Conservation (phyloP, 164 flowering plant species). For the Annona squamosa region DNA sequence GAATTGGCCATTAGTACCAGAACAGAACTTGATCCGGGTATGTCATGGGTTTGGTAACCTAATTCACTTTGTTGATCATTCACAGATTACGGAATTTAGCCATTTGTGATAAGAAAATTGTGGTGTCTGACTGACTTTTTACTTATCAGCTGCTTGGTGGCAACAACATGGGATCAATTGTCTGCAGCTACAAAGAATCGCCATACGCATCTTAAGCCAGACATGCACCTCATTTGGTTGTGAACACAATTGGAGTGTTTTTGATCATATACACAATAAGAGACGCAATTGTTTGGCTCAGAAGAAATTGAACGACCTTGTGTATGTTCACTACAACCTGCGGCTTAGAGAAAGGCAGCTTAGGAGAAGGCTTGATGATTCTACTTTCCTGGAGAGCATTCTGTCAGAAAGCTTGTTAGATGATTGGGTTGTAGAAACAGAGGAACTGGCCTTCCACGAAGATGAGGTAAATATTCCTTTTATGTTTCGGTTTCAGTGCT, state of each 20-base stretch:
- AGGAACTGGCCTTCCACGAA: constrained; percentile 41
- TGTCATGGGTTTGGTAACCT: not conserved
- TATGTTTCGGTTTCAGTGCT: not conserved
- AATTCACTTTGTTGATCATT: not conserved
- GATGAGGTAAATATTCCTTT: constrained; percentile 47
- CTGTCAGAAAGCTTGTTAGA: constrained; percentile 42
- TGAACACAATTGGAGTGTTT: constrained; percentile 68
- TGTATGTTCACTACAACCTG: constrained; percentile 74
- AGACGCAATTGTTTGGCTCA: constrained; percentile 44
- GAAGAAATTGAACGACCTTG: constrained; percentile 48
- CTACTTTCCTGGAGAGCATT: constrained; percentile 34
- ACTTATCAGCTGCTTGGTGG: constrained; percentile 83
- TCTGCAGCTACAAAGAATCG: constrained; percentile 65
- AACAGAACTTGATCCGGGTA: constrained; percentile 78
- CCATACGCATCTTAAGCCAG: constrained; percentile 76
- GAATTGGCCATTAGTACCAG: constrained; percentile 79
- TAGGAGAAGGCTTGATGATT: constrained; percentile 27
- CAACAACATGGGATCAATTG: constrained; percentile 84
- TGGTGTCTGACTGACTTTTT: constrained; percentile 6
- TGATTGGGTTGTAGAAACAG: constrained; percentile 68
- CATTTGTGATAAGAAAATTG: not conserved
- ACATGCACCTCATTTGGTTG: constrained; percentile 74
- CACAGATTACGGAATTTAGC: not conserved
- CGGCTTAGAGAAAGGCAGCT: constrained; percentile 57
- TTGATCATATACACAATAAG: constrained; percentile 45